phyloP scores from a whole-genome alignment of 768 basidiomycete genomes.

The Russula sp. region DNA sequence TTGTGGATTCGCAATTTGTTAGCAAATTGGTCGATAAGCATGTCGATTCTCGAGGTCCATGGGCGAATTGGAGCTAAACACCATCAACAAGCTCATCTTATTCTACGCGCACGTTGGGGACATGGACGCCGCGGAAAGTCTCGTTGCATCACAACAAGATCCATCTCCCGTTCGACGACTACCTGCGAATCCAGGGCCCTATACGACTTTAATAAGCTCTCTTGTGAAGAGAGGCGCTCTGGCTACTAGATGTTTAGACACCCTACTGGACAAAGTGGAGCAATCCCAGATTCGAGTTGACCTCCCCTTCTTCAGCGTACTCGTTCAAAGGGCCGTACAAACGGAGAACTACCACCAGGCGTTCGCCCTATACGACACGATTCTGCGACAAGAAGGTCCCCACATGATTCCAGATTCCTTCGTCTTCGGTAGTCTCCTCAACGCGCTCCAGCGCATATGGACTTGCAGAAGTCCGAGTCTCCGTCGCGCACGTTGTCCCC shows the following conservation, averaged over 20 bases:
- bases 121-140: constrained; percentile 35
- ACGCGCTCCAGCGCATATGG: constrained; percentile 17
- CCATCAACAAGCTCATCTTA: constrained; percentile 27
- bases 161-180: constrained; percentile 32
- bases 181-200: constrained; percentile 34
- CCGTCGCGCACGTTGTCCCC: not conserved
- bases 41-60: constrained; percentile 14
- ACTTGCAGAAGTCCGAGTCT: not conserved
- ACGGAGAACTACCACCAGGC: constrained; percentile 38
- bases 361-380: constrained; percentile 44
- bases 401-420: constrained; percentile 38
- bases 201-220: constrained; percentile 42
- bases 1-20: constrained; percentile 22
- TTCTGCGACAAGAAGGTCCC: constrained; percentile 38
- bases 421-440: constrained; percentile 28
- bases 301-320: constrained; percentile 46
- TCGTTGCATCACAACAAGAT: constrained; percentile 31
- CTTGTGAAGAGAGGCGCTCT: constrained; percentile 36
- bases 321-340: constrained; percentile 44
- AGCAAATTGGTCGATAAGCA: constrained; percentile 27
- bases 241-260: constrained; percentile 35
- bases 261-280: constrained; percentile 43
- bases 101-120: constrained; percentile 39
- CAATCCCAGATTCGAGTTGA: constrained; percentile 41
- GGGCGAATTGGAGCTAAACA: constrained; percentile 24